Evolutionary conservation across 148 eudicot species (phyloP), one percentile per base, ranked within the genome.

Genomic region (Chenopodium suecicum): DNA sequence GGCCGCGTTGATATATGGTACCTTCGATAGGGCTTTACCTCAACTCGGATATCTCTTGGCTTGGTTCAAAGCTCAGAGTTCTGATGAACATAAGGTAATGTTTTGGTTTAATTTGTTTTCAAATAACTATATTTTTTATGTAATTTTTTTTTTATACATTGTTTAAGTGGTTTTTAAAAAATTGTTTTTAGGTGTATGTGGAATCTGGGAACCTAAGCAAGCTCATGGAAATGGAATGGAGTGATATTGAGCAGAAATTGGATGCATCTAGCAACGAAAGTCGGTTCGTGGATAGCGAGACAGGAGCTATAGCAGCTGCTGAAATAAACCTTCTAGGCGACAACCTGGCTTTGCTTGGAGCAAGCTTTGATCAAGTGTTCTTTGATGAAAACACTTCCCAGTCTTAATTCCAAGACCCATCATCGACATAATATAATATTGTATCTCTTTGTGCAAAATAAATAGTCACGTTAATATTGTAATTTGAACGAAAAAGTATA

Each of bases 151-250:
- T 52, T 2, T 10, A 52, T 10, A 12, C 56, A 52, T 10, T 12
- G 56, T 52, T 52, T 12, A 41, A 41, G 44, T 5, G 0, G 5
- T 37, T 37, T 8, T 7, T 1, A 27, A 27, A 27, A 4, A 9
- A 20, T 20, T 62, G 11, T 62, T 62, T 62, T 48, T 16, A 70
- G 76, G 76, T 73, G 58, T 73, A 73, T 8, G 76, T 73, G 76
- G 32, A 47, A 23, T 22, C 76, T 23, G 76, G 76, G 58, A 3
- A 22, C 4, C 20, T 73, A 23, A 12, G 20, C 16, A 23, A 16
- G 60, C 76, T 73, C 4, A 46, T 73, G 76, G 3, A 46, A 9
- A n/a, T 46, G 29, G 58, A 46, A 8, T n/a, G 29, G 76, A 73
- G 9, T 22, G 76, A 73, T 11, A 20, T 73, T n/a, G 58, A 73